Conservation (phyloP, 352 stramenopile genomes). For the Blastocystis sp. region DNA sequence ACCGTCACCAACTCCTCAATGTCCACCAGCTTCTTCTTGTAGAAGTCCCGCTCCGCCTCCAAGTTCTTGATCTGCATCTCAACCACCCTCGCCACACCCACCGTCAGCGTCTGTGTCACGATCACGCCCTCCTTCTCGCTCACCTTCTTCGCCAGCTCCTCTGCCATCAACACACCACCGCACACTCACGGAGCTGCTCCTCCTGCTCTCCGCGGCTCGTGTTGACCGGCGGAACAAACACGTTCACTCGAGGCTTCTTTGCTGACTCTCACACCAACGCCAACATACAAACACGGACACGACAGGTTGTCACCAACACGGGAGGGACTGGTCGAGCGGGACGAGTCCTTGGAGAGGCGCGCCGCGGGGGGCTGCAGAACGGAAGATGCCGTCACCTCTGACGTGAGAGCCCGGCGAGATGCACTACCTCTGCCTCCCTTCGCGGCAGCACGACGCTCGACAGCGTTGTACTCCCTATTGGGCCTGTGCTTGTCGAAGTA, state of each 20-base stretch:
- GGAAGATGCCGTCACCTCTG: background rate
- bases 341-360: background rate
- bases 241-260: slow-evolving; percentile 9
- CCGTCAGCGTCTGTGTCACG: background rate
- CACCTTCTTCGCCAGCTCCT: slow-evolving; percentile 79
- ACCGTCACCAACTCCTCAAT: slow-evolving; percentile 88
- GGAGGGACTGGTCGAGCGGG: background rate
- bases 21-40: slow-evolving; percentile 95
- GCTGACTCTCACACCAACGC: background rate
- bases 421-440: slow-evolving; percentile 81
- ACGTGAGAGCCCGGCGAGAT: background rate
- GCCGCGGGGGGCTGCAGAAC: background rate
- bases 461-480: slow-evolving; percentile 85
- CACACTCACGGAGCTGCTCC: slow-evolving; percentile 31
- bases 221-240: slow-evolving; percentile 51
- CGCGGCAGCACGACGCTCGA: slow-evolving; percentile 84
- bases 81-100: slow-evolving; percentile 1
- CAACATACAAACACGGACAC: background rate
- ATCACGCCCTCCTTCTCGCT: slow-evolving; percentile 75
- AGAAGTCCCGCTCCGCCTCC: slow-evolving; percentile 94
- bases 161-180: slow-evolving; percentile 73
- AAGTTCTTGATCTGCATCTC: slow-evolving; percentile 79
- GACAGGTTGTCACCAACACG: slow-evolving; percentile 47
- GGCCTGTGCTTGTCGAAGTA: slow-evolving; percentile 83
- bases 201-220: slow-evolving; percentile 71